Evolutionary conservation across 192 early-diverging fungal species (phyloP).

Genomic region (Rhizophlyctis rosea): DNA sequence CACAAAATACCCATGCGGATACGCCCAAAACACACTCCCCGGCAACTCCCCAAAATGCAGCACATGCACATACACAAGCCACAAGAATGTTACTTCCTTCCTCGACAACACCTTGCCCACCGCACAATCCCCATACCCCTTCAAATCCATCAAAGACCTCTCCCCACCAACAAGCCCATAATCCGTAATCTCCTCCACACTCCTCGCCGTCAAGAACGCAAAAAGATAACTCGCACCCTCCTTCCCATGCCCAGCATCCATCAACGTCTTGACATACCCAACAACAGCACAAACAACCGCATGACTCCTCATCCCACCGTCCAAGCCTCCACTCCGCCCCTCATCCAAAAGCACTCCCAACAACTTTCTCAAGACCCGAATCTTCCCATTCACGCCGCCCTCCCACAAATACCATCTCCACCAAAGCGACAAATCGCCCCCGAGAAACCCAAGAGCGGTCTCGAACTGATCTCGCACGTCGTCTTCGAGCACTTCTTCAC

Average conservation of each 20-base stretch:
- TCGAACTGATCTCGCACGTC: slow-evolving; percentile 25
- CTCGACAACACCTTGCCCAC: not conserved
- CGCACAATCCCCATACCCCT: not conserved
- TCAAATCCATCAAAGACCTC: too few relatives aligned
- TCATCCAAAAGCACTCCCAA: not conserved
- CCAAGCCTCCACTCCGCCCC: too few relatives aligned
- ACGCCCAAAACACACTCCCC: slow-evolving; percentile 2
- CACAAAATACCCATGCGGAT: slow-evolving; percentile 13
- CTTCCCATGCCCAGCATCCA: not conserved
- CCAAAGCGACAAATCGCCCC: slow-evolving; percentile 1
- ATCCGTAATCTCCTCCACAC: not conserved
- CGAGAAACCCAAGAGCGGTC: slow-evolving; percentile 21
- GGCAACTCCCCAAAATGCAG: slow-evolving; percentile 7
- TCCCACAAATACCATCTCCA: slow-evolving; percentile 35
- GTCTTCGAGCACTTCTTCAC: not conserved
- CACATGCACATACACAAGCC: slow-evolving; percentile 19
- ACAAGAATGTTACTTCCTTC: not conserved
- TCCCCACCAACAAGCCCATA: too few relatives aligned
- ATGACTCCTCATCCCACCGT: too few relatives aligned
- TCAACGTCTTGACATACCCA: too few relatives aligned
- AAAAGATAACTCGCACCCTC: not conserved
- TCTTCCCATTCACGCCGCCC: slow-evolving; percentile 6
- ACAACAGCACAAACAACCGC: too few relatives aligned
- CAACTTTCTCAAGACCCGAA: slow-evolving; percentile 11
- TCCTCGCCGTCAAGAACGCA: slow-evolving; percentile 10